Evolutionary conservation across 306 rosid species (phyloP).

Genomic region (Vigna hirtella): DNA sequence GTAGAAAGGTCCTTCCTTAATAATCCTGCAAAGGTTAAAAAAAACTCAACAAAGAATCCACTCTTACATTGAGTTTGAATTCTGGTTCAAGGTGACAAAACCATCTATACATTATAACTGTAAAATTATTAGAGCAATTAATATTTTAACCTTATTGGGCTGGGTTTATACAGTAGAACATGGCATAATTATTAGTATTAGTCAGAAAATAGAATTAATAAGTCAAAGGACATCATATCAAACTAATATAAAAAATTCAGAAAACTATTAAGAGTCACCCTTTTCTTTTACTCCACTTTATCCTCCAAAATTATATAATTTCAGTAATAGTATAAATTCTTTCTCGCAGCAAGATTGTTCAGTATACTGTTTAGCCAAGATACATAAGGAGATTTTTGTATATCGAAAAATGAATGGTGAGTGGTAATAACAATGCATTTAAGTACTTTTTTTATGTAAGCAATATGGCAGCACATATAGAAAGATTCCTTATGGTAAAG

Average conservation of each 20-base stretch:
- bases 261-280: background rate
- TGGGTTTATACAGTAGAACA: background rate
- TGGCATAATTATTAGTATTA: constrained; percentile 1
- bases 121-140: background rate
- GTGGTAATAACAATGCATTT: background rate
- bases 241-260: background rate
- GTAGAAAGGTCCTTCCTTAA: background rate
- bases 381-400: constrained; percentile 20
- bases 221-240: background rate
- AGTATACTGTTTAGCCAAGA: background rate
- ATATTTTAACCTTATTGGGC: background rate
- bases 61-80: constrained; percentile 5
- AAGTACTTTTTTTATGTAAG: background rate
- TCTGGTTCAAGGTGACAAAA: background rate
- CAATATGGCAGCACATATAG: background rate
- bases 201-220: background rate
- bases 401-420: background rate
- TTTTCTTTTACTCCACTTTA: background rate
- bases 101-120: constrained; percentile 6
- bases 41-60: background rate
- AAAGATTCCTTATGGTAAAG: constrained; percentile 22
- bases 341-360: constrained; percentile 4
- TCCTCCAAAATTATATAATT: background rate
- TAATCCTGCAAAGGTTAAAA: constrained; percentile 10
- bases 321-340: background rate